Base-by-base conservation (phyloP, 2,329 filamentous ascomycete genomes). In the Mollisiaceae sp. region DNA sequence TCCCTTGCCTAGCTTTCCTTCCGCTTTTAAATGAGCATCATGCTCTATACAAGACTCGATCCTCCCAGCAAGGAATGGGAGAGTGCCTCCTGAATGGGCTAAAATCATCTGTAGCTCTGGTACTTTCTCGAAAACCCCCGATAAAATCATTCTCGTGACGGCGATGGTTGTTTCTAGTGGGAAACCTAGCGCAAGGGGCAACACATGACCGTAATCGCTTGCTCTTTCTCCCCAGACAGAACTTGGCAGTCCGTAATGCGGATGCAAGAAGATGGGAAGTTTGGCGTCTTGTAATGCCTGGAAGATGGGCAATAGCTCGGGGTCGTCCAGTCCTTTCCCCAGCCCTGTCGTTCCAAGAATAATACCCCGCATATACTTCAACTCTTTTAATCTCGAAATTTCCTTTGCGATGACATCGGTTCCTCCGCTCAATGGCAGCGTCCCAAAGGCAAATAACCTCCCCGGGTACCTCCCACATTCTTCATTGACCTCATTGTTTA, bases 81-180 rank as follows among this genome's bases (percentile, higher is more conserved):
- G 80, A 0, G 93, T 94, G 2, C 94, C 94, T 1, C 94, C 94
- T 27, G 91, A 93, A 78, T 97, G 94, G 0, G 94, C 94, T 4
- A 97, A 82, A 62, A 97, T 82, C 74, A 97, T 88, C 24, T 87
- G 83, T 67, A 97, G 78, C 9, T 82, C 80, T 0, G 85, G 85
- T 54, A 93, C 90, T 11, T 86, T 83, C 76, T 97, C 93, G 77
- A 95, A 97, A 0, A 96, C 91, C 0, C 92, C 91, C 0, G 90
- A 86, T n/a, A 97, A 81, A 62, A 93, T 89, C 92, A 97, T 96
- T 56, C 94, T 84, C 4, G 91, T 88, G 1, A 97, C 89, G 0
- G 93, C 92, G 71, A 97, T 94, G 1, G 94, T 97, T 0, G 94
- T 97, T 79, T 97, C 94, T 70, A 97, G 86, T 0, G 94, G 93